Evolutionary conservation across 768 basidiomycete species (phyloP).

Genomic region (Hortiboletus campestris): DNA sequence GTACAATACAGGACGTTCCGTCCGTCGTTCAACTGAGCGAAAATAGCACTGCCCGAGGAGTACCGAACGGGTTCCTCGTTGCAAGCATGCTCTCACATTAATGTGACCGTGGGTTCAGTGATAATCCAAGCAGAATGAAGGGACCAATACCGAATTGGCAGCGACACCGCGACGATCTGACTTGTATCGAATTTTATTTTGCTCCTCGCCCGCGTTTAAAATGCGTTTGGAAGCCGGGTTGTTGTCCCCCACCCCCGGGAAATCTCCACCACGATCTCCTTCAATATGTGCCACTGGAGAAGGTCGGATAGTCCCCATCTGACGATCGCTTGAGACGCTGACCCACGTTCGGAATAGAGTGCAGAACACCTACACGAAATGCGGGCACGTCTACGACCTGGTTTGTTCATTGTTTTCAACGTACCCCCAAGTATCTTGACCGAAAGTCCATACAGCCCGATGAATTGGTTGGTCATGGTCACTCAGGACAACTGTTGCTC

Average conservation of each 20-base stretch:
- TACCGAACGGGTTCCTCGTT: conserved; percentile 28
- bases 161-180: conserved; percentile 27
- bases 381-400: conserved; percentile 52
- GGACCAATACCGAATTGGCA: conserved; percentile 25
- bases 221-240: conserved; percentile 4
- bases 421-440: conserved; percentile 10
- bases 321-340: conserved; percentile 12
- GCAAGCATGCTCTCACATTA: conserved; percentile 22
- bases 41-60: conserved; percentile 34
- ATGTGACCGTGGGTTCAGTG: conserved; percentile 18
- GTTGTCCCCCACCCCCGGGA: neutral
- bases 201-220: conserved; percentile 24
- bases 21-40: conserved; percentile 14
- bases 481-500: conserved; percentile 7
- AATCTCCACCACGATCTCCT: conserved; percentile 22
- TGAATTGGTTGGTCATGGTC: conserved; percentile 45
- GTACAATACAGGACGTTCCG: conserved; percentile 17
- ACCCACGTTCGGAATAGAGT: conserved; percentile 44
- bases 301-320: conserved; percentile 45
- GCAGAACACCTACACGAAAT: conserved; percentile 56
- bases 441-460: conserved; percentile 46
- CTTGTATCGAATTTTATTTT: conserved; percentile 20
- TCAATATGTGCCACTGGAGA: conserved; percentile 68
- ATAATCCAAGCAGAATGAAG: conserved; percentile 19
- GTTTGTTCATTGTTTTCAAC: conserved; percentile 37